Evolutionary conservation across 345 rosid genomes (phyloP), one percentile per base, ranked within the genome.

Genomic region (Ailanthus altissimus): DNA sequence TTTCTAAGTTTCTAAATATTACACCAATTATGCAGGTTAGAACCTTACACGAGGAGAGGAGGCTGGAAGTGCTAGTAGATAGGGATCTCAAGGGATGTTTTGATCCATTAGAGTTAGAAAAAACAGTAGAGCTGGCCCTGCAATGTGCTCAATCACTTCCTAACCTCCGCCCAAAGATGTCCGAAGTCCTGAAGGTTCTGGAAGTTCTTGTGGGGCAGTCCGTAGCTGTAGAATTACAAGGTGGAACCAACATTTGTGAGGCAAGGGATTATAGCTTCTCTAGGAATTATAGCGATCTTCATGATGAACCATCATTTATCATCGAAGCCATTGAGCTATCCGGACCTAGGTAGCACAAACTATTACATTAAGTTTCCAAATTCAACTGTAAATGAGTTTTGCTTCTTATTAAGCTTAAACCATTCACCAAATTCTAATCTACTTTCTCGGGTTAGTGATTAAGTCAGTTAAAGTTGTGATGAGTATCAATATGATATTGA

Each of bases 261-360:
- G 80, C 82, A 54, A 86, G 88, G 76, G 83, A 73, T 56, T 84
- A 77, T 70, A 88, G 88, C 80, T 90, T 88, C 80, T 86, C 91
- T 8, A 81, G 93, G 82, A 84, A 80, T 59, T 82, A 79, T 50
- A 92, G 91, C 23, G 88, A 87, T 69, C 70, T 84, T 68, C 92
- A 77, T 42, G 97, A 92, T 60, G 92, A 86, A 23, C 86, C 93
- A 77, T 96, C 99, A 8, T 90, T 92, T 85, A 91, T 93, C 81
- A 83, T 93, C 4, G 97, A 96, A 90, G 93, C 99, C 14, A 92
- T 96, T 77, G 99, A 96, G 81, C 99, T 96, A 43, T 96, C 98
- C 0, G 97, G 99, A 86, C 99, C 99, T 57, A 77, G 99, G 60
- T 96, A 81, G 87, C 23, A 61, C 57, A 58, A 46, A n/a, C 51